Percentiles rank a stretch among this genome's conserved stretches.
Evolutionary conservation across 2,329 filamentous ascomycete species (phyloP).

Genomic region (Botrytis galanthina): DNA sequence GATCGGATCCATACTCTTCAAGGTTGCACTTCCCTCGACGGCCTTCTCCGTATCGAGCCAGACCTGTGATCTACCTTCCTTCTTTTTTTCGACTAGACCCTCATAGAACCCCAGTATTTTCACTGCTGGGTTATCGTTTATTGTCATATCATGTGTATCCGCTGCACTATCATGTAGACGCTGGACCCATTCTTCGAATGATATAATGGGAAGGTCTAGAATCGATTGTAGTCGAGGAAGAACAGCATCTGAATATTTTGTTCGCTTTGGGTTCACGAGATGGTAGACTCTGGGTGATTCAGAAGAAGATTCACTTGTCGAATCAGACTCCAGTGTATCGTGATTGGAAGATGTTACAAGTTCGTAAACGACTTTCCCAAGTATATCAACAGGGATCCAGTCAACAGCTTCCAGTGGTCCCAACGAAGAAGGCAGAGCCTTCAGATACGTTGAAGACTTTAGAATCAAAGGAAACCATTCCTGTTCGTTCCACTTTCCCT

Average conservation of each 20-base stretch:
- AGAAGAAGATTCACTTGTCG: neutral
- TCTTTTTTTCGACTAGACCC: neutral
- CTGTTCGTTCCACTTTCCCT: conserved; percentile 9
- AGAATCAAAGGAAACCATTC: conserved; percentile 10
- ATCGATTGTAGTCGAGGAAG: neutral
- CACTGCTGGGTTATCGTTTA: neutral
- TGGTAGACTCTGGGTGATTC: neutral
- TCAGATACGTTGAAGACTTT: neutral
- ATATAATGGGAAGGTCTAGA: neutral
- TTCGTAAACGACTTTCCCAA: neutral
- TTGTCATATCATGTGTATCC: neutral
- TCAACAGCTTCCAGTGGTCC: conserved; percentile 27
- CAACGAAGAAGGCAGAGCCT: neutral
- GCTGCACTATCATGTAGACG: neutral
- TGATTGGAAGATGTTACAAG: neutral
- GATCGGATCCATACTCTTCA: neutral
- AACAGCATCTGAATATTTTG: neutral
- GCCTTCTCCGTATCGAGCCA: conserved; percentile 7
- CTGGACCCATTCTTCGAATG: neutral
- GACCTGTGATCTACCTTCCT: neutral
- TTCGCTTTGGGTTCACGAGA: conserved; percentile 3
- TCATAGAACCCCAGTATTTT: conserved; percentile 10
- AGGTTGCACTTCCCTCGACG: neutral
- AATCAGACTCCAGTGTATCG: neutral
- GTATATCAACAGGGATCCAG: neutral